Percentiles rank a stretch among this genome's conserved stretches.
phyloP scores from a whole-genome alignment of 305 asterid genomes.

The Solanum chacoense region DNA sequence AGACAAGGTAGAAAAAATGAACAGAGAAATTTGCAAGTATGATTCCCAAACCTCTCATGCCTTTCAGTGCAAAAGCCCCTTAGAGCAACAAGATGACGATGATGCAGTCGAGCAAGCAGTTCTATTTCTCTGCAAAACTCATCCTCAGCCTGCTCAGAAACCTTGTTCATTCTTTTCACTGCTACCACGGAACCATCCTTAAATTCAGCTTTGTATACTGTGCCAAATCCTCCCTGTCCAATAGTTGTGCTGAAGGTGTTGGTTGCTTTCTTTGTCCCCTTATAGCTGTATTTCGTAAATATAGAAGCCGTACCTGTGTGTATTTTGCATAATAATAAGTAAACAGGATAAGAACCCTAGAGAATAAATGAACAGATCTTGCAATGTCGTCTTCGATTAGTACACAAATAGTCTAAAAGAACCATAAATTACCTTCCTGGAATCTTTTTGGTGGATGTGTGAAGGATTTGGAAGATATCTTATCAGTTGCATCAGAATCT shows the following conservation, averaged over 20 bases:
- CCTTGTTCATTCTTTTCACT: constrained; percentile 84
- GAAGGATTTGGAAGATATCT: constrained; percentile 30
- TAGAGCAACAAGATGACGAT: constrained; percentile 90
- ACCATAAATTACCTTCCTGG: constrained; percentile 50
- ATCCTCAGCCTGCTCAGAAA: constrained; percentile 84
- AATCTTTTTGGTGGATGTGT: constrained; percentile 40
- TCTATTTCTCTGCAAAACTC: constrained; percentile 90
- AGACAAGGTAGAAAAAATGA: not conserved
- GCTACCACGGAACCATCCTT: constrained; percentile 60
- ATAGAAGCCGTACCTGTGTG: constrained; percentile 57
- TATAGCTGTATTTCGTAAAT: constrained; percentile 86
- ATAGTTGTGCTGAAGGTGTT: constrained; percentile 53
- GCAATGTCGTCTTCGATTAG: not conserved
- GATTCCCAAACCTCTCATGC: constrained; percentile 49
- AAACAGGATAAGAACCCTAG: constrained; percentile 1
- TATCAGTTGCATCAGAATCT: constrained; percentile 30
- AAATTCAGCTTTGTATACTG: constrained; percentile 80
- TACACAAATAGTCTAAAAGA: not conserved
- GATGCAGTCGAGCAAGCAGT: constrained; percentile 95
- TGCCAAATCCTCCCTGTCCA: constrained; percentile 95
- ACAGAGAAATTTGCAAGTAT: not conserved
- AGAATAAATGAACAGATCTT: constrained; percentile 1
- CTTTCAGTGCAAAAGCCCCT: constrained; percentile 75
- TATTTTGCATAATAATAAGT: constrained; percentile 11
- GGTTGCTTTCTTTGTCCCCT: constrained; percentile 82